These are phyloP conservation scores for Diaporthe vexans DNA, from an alignment of 2,329 filamentous ascomycete genomes.

Conservation along the genomic window DNA sequence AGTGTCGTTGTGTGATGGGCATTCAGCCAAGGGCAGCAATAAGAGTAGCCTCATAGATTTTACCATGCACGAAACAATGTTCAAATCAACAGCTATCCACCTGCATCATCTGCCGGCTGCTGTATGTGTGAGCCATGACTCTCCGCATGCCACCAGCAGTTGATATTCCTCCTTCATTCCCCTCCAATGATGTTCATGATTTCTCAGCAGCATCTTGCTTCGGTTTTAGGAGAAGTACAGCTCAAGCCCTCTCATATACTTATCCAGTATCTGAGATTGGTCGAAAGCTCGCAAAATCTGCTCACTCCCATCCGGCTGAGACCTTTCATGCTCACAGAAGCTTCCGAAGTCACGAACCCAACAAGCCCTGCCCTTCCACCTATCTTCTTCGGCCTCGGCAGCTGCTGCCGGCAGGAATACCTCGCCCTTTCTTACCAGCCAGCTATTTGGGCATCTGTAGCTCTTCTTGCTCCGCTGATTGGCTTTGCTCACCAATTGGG, in stretches of 20 bases:
- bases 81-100: neutral
- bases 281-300: neutral
- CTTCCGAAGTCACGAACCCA: neutral
- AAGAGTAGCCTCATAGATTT: neutral
- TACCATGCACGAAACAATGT: neutral
- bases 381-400: neutral
- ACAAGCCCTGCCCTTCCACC: neutral
- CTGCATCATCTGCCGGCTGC: neutral
- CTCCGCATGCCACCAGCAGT: neutral
- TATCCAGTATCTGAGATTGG: neutral
- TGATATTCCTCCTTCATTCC: neutral
- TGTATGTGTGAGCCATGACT: neutral
- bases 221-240: neutral
- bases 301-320: neutral
- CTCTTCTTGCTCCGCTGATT: neutral
- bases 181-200: neutral
- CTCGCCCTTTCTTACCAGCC: neutral
- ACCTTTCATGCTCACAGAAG: neutral
- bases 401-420: neutral
- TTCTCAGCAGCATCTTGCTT: neutral
- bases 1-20: neutral
- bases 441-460: neutral
- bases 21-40: neutral
- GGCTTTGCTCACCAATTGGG: neutral
- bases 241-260: neutral